Conservation (phyloP, 192 early-diverging fungal species). For the Coemansia sp. region DNA sequence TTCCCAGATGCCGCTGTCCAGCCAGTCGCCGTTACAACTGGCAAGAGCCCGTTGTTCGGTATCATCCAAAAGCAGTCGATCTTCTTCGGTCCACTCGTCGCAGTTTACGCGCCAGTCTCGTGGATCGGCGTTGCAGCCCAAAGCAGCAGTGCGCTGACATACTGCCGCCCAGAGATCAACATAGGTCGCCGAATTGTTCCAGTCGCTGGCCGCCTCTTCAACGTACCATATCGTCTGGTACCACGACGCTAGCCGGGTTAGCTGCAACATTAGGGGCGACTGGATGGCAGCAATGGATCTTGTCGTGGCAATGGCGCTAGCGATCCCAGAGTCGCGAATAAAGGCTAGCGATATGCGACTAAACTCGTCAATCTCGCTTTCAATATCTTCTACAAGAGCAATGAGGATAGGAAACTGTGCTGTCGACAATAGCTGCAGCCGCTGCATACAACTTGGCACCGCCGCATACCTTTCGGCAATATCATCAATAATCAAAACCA, state of each 20-base stretch:
- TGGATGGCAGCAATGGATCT: not conserved
- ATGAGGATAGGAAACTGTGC: constrained; percentile 63
- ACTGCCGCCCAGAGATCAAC: constrained; percentile 47
- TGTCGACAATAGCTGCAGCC: constrained; percentile 57
- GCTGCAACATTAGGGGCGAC: constrained; percentile 26
- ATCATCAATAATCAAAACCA: constrained; percentile 61
- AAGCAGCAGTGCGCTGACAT: constrained; percentile 19
- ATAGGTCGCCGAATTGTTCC: constrained; percentile 40
- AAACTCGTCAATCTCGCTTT: constrained; percentile 47
- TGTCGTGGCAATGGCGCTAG: not conserved
- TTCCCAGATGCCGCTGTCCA: constrained; percentile 49
- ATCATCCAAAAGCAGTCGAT: constrained; percentile 24
- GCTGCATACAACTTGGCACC: constrained; percentile 59
- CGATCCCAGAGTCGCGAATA: constrained; percentile 26
- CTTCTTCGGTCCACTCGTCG: constrained; percentile 26
- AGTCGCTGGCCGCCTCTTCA: constrained; percentile 43
- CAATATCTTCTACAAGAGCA: constrained; percentile 53
- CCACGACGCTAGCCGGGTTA: constrained; percentile 35
- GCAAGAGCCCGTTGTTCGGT: not conserved
- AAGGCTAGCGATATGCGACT: constrained; percentile 52
- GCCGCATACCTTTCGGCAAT: constrained; percentile 61
- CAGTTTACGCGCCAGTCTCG: constrained; percentile 46
- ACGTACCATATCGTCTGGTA: constrained; percentile 49
- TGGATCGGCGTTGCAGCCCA: constrained; percentile 18
- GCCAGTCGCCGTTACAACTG: constrained; percentile 22